Evolutionary conservation across 495 filamentous ascomycete species (phyloP).

Genomic region (Daldinia vernicosa): DNA sequence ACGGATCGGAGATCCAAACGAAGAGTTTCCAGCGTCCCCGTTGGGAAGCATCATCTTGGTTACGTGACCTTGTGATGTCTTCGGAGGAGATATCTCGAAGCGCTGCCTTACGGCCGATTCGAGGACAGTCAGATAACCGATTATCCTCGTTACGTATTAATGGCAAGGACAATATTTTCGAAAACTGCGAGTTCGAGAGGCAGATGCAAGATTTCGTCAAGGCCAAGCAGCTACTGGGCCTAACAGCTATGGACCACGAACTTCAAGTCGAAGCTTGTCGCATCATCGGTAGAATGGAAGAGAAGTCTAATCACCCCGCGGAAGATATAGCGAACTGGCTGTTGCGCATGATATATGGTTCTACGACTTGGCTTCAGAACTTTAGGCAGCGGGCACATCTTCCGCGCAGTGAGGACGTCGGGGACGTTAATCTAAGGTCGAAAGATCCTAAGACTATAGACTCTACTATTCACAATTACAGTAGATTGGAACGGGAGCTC

Average conservation of each 20-base stretch:
- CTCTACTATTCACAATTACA: constrained; percentile 62
- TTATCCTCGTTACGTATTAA: constrained; percentile 55
- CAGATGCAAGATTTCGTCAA: constrained; percentile 60
- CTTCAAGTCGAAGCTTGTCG: constrained; percentile 61
- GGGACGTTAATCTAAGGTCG: constrained; percentile 54
- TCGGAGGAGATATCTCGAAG: constrained; percentile 47
- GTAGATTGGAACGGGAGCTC: constrained; percentile 67
- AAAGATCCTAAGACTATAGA: constrained; percentile 61
- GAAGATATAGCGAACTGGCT: constrained; percentile 59
- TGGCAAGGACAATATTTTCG: constrained; percentile 58
- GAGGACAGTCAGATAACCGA: constrained; percentile 44
- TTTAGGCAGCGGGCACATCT: constrained; percentile 60
- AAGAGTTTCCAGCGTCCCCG: constrained; percentile 21
- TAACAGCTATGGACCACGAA: constrained; percentile 63
- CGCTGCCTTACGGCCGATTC: constrained; percentile 51
- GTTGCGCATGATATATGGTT: constrained; percentile 54
- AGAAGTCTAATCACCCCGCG: constrained; percentile 53
- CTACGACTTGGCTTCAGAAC: constrained; percentile 55
- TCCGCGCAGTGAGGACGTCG: constrained; percentile 60
- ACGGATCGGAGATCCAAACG: constrained; percentile 50
- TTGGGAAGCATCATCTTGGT: constrained; percentile 55
- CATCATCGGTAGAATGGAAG: constrained; percentile 60
- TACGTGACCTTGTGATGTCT: constrained; percentile 62
- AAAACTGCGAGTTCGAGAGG: constrained; percentile 57
- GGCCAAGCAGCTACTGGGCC: constrained; percentile 57